A percentile compares a stretch with the other conserved stretches of the same genome.
Conservation (phyloP, 768 basidiomycete species). For the Tricholoma furcatifolium region DNA sequence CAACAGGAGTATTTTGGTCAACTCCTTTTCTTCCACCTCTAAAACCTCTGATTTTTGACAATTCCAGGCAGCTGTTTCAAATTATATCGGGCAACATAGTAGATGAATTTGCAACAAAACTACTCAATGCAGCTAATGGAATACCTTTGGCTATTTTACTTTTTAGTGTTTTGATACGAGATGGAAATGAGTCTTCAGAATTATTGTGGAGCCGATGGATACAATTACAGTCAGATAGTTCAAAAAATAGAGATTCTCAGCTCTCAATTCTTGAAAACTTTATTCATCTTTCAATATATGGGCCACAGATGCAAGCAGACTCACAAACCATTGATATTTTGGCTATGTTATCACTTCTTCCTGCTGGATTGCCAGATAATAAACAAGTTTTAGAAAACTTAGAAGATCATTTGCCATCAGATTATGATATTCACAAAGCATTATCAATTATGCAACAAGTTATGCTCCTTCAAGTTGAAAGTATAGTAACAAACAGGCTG, state of each 20-base stretch:
- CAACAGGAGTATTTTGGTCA: background rate
- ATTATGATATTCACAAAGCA: background rate
- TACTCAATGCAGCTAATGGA: background rate
- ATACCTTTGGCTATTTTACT: slow-evolving; percentile 12
- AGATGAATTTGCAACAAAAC: background rate
- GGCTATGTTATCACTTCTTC: background rate
- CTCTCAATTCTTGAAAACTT: slow-evolving; percentile 19
- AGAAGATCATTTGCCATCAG: background rate
- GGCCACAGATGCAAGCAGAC: background rate
- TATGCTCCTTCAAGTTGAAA: background rate
- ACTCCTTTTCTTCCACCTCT: slow-evolving; percentile 1
- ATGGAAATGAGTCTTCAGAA: slow-evolving; percentile 20
- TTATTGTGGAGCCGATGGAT: slow-evolving; percentile 18
- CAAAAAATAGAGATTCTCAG: background rate
- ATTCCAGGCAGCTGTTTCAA: background rate
- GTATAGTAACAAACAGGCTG: background rate
- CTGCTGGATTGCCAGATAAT: background rate
- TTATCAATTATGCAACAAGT: background rate
- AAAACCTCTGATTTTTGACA: background rate
- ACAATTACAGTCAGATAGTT: background rate
- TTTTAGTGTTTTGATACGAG: slow-evolving; percentile 17
- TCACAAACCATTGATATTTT: background rate
- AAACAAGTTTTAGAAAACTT: background rate
- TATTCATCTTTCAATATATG: slow-evolving; percentile 8
- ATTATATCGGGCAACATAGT: background rate